Evolutionary conservation across 2,329 filamentous ascomycete genomes (phyloP), one percentile per base, ranked within the genome.

Genomic region (Ploettnerulaceae sp.): DNA sequence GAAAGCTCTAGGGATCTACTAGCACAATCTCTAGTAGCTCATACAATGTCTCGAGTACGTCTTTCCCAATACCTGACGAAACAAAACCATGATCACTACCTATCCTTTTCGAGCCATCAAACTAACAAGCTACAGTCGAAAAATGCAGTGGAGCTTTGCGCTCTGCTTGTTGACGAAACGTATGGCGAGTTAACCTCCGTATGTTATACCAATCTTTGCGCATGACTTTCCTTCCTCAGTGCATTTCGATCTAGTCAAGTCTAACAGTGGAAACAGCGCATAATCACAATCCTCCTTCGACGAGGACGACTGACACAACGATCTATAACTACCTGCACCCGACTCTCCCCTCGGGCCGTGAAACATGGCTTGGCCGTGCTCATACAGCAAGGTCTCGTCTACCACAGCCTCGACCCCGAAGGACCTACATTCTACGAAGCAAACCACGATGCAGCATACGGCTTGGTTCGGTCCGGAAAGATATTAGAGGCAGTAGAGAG

Each of bases 131-230:
- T 37, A 42, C 54, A 84, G 80, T 81, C 79, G 51, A 81, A 89
- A 72, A 79, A 86, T 66, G 76, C 86, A 57, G 81, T 85, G 62
- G 88, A 96, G 78, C 86, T 97, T 64, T 95, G 89, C 73, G 79
- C 84, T 71, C 81, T 95, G 65, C 77, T 96, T 54, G 84, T 97
- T 54, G 82, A 89, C 64, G 89, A 96, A 65, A 76, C 87, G 49
- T 91, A 93, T 67, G 93, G 93, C 64, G 87, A 95, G 70, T 81
- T 97, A 49, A 89, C 89, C 53, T 88, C 89, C 65, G 91, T 96
- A 85, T 62, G 84, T 72, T n/a, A 35, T 50, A 21, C 35, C 47
- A 40, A 29, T 39, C 21, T 14, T 20, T 43, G 18, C 2, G 21
- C 28, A 49, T 45, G n/a, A n/a, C n/a, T n/a, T n/a, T n/a, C n/a